Conservation (phyloP, 2,329 filamentous ascomycete genomes). For the Colletotrichum gigasporum region DNA sequence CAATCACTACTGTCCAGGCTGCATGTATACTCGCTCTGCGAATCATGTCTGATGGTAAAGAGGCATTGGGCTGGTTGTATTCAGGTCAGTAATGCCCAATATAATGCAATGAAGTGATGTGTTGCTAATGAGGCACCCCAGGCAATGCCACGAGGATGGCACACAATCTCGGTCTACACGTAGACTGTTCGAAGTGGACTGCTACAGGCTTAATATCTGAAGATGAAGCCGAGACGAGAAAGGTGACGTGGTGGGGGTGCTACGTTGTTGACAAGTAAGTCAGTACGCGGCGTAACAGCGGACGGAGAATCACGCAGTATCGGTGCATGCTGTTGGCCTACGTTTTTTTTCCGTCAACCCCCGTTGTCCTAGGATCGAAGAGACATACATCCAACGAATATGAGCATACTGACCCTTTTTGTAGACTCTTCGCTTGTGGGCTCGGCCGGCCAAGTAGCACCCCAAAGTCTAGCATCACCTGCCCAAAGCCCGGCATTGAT, state of each 20-base stretch:
- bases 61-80: constrained; percentile 37
- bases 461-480: constrained; percentile 31
- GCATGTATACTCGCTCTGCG: constrained; percentile 33
- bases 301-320: too few species aligned
- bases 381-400: too few species aligned
- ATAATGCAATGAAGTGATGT: not conserved
- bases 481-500: constrained; percentile 31
- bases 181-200: constrained; percentile 33
- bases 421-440: constrained; percentile 32
- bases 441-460: constrained; percentile 35
- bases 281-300: too few species aligned
- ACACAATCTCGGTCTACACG: constrained; percentile 36
- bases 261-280: constrained; percentile 36
- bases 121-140: not conserved
- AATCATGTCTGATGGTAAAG: constrained; percentile 35
- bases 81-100: constrained; percentile 20
- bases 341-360: too few species aligned
- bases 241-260: constrained; percentile 37
- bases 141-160: constrained; percentile 39
- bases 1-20: constrained; percentile 36
- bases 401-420: too few species aligned
- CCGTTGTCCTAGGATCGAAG: too few species aligned
- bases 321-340: too few species aligned
- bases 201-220: constrained; percentile 15
- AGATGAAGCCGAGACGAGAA: constrained; percentile 34